phyloP scores from a whole-genome alignment of 305 asterid species.

The Fraxinus angustifolia region DNA sequence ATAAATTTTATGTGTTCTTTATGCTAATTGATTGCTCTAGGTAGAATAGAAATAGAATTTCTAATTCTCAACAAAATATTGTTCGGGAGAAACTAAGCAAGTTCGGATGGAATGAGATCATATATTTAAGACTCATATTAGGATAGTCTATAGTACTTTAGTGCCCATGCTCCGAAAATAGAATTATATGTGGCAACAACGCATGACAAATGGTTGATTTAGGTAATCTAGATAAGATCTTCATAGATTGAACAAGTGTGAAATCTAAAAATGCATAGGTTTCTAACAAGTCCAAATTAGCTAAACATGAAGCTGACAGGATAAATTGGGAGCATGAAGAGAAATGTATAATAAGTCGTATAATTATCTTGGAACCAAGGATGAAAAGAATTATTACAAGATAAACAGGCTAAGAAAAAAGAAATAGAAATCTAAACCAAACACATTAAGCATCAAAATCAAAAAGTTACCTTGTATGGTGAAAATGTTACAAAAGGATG shows the following conservation, averaged over 20 bases:
- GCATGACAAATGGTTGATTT: not conserved
- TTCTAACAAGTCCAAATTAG: not conserved
- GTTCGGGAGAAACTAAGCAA: not conserved
- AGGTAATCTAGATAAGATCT: not conserved
- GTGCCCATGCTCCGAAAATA: not conserved
- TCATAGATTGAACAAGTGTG: not conserved
- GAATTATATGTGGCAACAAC: not conserved
- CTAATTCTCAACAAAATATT: not conserved
- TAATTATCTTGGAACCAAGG: not conserved
- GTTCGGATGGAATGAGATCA: not conserved
- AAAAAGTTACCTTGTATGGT: not conserved
- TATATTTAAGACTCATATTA: not conserved
- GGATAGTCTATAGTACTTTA: not conserved
- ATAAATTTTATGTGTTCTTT: not conserved
- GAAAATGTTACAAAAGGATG: not conserved
- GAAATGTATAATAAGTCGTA: not conserved
- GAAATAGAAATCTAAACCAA: not conserved
- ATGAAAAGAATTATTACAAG: not conserved
- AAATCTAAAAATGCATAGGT: not conserved
- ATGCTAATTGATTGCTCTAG: not conserved
- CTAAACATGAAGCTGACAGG: not conserved
- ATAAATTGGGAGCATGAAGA: not conserved
- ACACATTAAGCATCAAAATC: not conserved
- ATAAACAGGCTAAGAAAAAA: not conserved
- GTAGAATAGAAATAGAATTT: not conserved